A percentile compares a stretch with the other conserved stretches of the same genome.
phyloP scores from a whole-genome alignment of 495 filamentous ascomycete species.

The Neurospora sp. region DNA sequence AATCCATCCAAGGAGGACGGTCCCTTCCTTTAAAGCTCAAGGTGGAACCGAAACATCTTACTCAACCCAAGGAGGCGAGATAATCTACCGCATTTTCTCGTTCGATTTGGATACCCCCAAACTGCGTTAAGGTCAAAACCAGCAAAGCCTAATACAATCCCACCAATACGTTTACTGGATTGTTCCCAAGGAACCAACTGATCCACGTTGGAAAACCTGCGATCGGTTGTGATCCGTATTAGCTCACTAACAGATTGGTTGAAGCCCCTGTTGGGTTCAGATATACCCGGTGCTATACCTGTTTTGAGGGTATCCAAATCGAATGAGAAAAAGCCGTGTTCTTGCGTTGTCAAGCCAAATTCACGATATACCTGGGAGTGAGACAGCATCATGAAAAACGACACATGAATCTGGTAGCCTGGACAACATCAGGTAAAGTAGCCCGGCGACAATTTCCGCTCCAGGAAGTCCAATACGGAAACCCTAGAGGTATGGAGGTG shows the following conservation, averaged over 20 bases:
- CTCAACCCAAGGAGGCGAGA: neutral
- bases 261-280: too few species aligned
- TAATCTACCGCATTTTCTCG: neutral
- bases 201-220: too few species aligned
- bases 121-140: too few species aligned
- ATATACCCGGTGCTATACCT: too few species aligned
- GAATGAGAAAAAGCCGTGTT: neutral
- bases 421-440: neutral
- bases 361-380: neutral
- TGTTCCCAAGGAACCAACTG: neutral
- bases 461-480: neutral
- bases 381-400: neutral
- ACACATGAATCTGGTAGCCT: neutral
- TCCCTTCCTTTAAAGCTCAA: neutral
- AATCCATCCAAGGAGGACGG: neutral
- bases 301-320: too few species aligned
- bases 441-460: neutral
- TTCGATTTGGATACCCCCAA: too few species aligned
- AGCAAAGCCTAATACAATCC: too few species aligned
- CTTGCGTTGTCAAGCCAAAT: neutral
- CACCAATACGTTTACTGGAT: neutral
- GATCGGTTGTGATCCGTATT: too few species aligned
- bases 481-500: neutral
- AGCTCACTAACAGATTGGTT: too few species aligned
- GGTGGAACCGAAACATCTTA: neutral